Conservation (phyloP, 2,329 filamentous ascomycete species). For the Coniochaeta sp. region DNA sequence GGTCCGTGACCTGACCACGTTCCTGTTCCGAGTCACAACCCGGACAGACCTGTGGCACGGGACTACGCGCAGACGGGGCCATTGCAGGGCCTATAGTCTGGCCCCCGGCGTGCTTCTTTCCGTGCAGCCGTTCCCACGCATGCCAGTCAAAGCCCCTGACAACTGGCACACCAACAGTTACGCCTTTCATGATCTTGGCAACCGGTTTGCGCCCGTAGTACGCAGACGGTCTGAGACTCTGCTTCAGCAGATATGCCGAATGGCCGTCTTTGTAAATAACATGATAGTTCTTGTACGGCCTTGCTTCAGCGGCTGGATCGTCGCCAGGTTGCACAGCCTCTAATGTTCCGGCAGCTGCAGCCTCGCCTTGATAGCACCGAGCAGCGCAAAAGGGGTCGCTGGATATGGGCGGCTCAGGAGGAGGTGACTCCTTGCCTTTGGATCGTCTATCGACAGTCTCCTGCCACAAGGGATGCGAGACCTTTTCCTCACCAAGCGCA, state of each 20-base stretch:
- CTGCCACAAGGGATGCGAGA: constrained; percentile 78
- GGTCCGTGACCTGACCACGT: constrained; percentile 68
- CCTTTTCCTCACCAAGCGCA: constrained; percentile 83
- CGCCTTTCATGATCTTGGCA: constrained; percentile 75
- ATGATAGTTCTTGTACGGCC: constrained; percentile 65
- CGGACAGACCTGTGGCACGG: constrained; percentile 31
- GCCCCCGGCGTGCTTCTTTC: constrained; percentile 26
- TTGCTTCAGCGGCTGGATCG: constrained; percentile 32
- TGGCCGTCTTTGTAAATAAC: constrained; percentile 77
- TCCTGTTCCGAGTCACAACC: constrained; percentile 59
- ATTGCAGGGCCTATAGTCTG: background rate
- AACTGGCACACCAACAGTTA: constrained; percentile 78
- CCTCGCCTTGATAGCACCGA: constrained; percentile 52
- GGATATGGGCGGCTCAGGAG: constrained; percentile 35
- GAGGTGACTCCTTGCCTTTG: constrained; percentile 23
- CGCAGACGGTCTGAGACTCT: constrained; percentile 74
- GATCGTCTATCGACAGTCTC: constrained; percentile 35
- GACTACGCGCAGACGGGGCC: background rate
- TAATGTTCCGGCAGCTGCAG: constrained; percentile 45
- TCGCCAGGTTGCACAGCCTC: constrained; percentile 31
- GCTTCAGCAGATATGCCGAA: constrained; percentile 79
- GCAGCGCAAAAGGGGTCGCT: constrained; percentile 53
- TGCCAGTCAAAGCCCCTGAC: constrained; percentile 79
- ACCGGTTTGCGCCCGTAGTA: constrained; percentile 80
- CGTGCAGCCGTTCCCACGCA: constrained; percentile 67